These are phyloP conservation scores for Cystofilobasidium capitatum DNA, from an alignment of 768 basidiomycete genomes.

Conservation along the genomic window DNA sequence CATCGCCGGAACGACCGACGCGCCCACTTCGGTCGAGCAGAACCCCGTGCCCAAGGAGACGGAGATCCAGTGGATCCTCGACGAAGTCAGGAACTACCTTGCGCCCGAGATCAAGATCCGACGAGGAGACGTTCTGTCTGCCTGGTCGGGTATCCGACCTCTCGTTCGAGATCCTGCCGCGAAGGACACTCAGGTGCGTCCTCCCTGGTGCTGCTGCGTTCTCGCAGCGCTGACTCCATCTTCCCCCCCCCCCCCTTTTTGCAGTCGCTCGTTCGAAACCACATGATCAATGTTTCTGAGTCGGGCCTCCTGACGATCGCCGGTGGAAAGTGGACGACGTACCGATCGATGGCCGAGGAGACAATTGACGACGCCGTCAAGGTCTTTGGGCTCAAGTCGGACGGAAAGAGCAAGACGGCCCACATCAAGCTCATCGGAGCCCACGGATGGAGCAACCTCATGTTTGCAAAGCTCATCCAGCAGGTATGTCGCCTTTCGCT, in stretches of 20 bases:
- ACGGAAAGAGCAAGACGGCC: slow-evolving; percentile 65
- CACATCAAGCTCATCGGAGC: slow-evolving; percentile 75
- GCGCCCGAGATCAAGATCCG: slow-evolving; percentile 86
- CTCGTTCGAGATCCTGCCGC: slow-evolving; percentile 73
- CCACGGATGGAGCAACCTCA: slow-evolving; percentile 87
- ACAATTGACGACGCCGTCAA: slow-evolving; percentile 79
- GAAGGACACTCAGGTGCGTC: slow-evolving; percentile 59
- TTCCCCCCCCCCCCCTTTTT: no score
- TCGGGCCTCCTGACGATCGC: slow-evolving; percentile 85
- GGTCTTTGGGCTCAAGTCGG: slow-evolving; percentile 57
- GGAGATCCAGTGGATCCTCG: slow-evolving; percentile 92
- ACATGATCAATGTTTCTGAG: slow-evolving; percentile 74
- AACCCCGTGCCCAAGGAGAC: slow-evolving; percentile 80
- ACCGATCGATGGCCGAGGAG: slow-evolving; percentile 90
- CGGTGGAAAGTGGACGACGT: slow-evolving; percentile 99
- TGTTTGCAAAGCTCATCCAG: slow-evolving; percentile 94
- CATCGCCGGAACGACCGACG: slow-evolving; percentile 88
- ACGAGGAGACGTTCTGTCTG: slow-evolving; percentile 85
- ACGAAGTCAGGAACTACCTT: slow-evolving; percentile 73
- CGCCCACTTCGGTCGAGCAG: slow-evolving; percentile 57
- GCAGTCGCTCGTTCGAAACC: slow-evolving; percentile 84
- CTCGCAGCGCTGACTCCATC: no score
- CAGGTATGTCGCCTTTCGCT: slow-evolving; percentile 47
- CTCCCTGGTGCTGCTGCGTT: no score
- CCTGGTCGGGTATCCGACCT: slow-evolving; percentile 87